Base-by-base conservation (phyloP, 352 stramenopile species). In the Phytophthora multivora region DNA sequence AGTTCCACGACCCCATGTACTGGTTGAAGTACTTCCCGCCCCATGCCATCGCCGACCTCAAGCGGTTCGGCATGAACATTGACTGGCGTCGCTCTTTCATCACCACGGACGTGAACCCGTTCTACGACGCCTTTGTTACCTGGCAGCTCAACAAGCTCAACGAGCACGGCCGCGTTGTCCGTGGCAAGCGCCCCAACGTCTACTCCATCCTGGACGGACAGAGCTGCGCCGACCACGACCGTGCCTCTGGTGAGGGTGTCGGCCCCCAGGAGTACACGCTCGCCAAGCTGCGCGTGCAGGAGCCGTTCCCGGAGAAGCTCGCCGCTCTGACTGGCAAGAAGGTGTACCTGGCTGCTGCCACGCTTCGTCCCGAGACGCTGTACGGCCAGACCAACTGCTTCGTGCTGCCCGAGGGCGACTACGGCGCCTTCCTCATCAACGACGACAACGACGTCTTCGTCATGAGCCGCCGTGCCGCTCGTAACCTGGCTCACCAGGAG, bases 371-470 rank as follows among this genome's bases (percentile, higher is more conserved):
- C 0, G 98, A 99, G 82, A 99, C 98, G 42, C 99, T 99, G 94
- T 98, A 99, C 73, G 98, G 98, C 47, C 98, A 99, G 87, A 99
- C 98, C 11, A 99, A 99, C 86, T 99, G 97, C 88, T 99, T 99
- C 68, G 96, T 99, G 61, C 86, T 99, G 38, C 98, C 98, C 8
- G 93, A 97, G 18, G 98, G 97, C 55, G 95, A 99, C 76, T 99
- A 99, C 79, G 97, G 97, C 55, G 97, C 96, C 5, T 99, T 98
- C 83, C 77, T 98, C 51, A 94, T 98, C 55, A 95, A 96, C 67
- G 84, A 98, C 65, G 77, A 91, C 54, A 76, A 88, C 18, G 96
- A 99, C 56, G 88, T 99, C 38, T 98, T 98, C 71, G 91, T 98
- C 63, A 98, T 98, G 70, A 98, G 80, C 62, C 88, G 82, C 47